Conservation (phyloP, 768 basidiomycete species). For the Mycena sanguinolenta region DNA sequence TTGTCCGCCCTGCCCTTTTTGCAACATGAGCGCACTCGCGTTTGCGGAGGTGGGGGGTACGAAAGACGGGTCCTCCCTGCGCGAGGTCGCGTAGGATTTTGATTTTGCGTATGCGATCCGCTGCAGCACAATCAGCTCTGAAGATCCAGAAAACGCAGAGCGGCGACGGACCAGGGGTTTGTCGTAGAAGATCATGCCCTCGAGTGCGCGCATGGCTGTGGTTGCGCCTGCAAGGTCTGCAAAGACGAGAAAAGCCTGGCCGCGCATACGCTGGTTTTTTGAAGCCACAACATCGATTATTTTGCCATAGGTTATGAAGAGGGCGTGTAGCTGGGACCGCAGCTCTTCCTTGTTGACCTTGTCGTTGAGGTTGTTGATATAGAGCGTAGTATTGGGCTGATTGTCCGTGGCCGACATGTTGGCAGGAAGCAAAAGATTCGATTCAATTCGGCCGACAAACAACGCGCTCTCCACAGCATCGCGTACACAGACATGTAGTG, state of each 20-base stretch:
- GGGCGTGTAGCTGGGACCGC: slow-evolving; percentile 81
- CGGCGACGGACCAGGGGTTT: slow-evolving; percentile 82
- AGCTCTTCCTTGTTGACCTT: slow-evolving; percentile 94
- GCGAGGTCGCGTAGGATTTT: slow-evolving; percentile 88
- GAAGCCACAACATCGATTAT: slow-evolving; percentile 94
- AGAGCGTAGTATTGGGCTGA: slow-evolving; percentile 90
- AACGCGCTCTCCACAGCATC: slow-evolving; percentile 11
- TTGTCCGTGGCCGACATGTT: slow-evolving; percentile 43
- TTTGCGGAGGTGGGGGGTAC: slow-evolving; percentile 79
- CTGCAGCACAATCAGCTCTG: slow-evolving; percentile 55
- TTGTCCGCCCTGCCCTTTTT: slow-evolving; percentile 59
- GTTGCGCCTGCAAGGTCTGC: slow-evolving; percentile 92
- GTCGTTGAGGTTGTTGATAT: slow-evolving; percentile 94
- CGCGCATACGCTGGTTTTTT: slow-evolving; percentile 87
- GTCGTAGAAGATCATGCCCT: slow-evolving; percentile 94
- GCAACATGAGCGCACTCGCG: slow-evolving; percentile 60
- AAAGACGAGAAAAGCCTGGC: slow-evolving; percentile 97
- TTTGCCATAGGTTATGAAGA: slow-evolving; percentile 95
- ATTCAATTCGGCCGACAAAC: slow-evolving; percentile 4
- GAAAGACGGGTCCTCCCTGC: slow-evolving; percentile 84
- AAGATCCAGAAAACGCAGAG: not conserved
- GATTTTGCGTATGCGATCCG: slow-evolving; percentile 92
- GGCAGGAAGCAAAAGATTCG: slow-evolving; percentile 26
- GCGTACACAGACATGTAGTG: not conserved
- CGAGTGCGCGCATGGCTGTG: slow-evolving; percentile 91